Percentiles rank a stretch among this genome's conserved stretches.
Evolutionary conservation across 352 stramenopile species (phyloP).

Genomic region (Globisporangium irregulare): DNA sequence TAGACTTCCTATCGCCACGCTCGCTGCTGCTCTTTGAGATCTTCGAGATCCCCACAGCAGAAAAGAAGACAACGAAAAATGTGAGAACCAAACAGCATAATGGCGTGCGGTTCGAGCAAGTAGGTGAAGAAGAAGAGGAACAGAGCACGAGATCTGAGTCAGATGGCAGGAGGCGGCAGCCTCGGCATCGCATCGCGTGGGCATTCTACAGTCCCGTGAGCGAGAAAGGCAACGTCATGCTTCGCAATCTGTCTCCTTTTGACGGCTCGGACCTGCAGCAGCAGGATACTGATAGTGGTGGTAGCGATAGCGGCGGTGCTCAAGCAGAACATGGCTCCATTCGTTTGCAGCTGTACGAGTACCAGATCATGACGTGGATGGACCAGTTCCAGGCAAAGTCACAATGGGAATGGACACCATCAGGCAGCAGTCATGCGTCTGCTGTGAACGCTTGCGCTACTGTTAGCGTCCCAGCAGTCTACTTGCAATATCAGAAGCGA

Average conservation of each 20-base stretch:
- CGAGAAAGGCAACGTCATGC: constrained; percentile 37
- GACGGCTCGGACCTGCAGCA: constrained; percentile 1
- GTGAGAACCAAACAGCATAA: constrained; percentile 10
- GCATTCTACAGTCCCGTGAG: constrained; percentile 62
- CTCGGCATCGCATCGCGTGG: constrained; percentile 35
- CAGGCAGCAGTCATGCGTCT: constrained; percentile 18
- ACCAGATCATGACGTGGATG: constrained; percentile 57
- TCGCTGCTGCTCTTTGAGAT: constrained; percentile 58
- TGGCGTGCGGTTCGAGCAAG: constrained; percentile 22
- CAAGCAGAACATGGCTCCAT: background rate
- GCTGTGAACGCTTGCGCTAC: background rate
- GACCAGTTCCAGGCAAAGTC: constrained; percentile 54
- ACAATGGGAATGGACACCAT: constrained; percentile 40
- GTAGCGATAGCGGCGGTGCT: background rate
- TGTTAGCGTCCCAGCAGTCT: constrained; percentile 35
- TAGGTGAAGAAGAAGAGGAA: constrained; percentile 8
- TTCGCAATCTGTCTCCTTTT: constrained; percentile 19
- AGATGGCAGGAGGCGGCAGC: background rate
- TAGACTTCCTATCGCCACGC: constrained; percentile 34
- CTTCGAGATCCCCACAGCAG: constrained; percentile 27
- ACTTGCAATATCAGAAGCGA: constrained; percentile 63
- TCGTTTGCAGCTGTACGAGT: constrained; percentile 56
- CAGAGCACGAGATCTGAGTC: background rate
- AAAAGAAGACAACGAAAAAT: constrained; percentile 18
- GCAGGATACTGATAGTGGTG: background rate